A percentile compares a stretch with the other conserved stretches of the same genome.
Conservation (phyloP, 768 basidiomycete genomes). For the Lenzites betulinus region DNA sequence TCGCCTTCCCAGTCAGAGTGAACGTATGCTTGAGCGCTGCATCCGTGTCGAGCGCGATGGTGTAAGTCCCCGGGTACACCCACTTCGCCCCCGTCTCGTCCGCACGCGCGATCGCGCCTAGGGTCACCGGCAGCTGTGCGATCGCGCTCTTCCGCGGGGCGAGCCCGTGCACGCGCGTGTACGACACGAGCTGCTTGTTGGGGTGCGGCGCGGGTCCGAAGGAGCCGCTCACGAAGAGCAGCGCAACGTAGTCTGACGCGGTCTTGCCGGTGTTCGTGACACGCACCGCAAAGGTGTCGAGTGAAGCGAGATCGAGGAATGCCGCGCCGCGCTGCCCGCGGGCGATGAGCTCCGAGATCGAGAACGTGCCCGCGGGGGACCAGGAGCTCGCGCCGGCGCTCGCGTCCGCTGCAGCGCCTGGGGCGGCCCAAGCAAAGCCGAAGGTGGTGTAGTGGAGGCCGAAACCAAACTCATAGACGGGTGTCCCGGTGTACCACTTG, state of each 20-base stretch:
- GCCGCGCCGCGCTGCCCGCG: slow-evolving; percentile 21
- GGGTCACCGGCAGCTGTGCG: slow-evolving; percentile 44
- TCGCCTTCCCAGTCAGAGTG: slow-evolving; percentile 43
- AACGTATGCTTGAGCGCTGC: slow-evolving; percentile 43
- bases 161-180: slow-evolving; percentile 43
- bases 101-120: slow-evolving; percentile 51
- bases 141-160: slow-evolving; percentile 31
- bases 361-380: slow-evolving; percentile 38
- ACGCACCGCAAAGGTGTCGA: slow-evolving; percentile 51
- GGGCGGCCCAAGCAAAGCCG: slow-evolving; percentile 39
- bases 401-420: background rate
- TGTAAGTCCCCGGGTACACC: slow-evolving; percentile 49
- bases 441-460: slow-evolving; percentile 60
- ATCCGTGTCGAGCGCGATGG: slow-evolving; percentile 44
- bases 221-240: slow-evolving; percentile 51
- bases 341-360: slow-evolving; percentile 43
- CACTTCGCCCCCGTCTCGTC: slow-evolving; percentile 48
- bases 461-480: slow-evolving; percentile 55
- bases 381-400: background rate
- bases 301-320: slow-evolving; percentile 44
- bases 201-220: slow-evolving; percentile 53
- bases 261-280: slow-evolving; percentile 51
- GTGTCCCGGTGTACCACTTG: slow-evolving; percentile 55
- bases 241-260: slow-evolving; percentile 56
- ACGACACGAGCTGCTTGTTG: slow-evolving; percentile 53